phyloP scores from a whole-genome alignment of 108 stramenopile genomes.

The Licmophora abbreviata region DNA sequence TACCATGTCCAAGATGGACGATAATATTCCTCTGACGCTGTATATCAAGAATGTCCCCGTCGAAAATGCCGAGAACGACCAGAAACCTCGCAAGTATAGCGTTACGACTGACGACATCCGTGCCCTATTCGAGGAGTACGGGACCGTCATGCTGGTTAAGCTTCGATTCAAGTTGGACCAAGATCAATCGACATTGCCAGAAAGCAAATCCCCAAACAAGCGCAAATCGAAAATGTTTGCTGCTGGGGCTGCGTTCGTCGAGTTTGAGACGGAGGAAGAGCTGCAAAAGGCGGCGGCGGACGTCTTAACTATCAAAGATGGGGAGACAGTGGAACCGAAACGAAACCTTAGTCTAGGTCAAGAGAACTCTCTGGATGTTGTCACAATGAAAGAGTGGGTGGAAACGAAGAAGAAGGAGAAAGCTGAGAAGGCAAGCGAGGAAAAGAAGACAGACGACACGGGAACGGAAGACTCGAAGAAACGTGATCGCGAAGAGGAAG shows the following conservation, averaged over 20 bases:
- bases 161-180: constrained; percentile 26
- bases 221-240: constrained; percentile 21
- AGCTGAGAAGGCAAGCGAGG: constrained; percentile 7
- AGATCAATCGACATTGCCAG: background rate
- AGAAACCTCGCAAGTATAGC: constrained; percentile 6
- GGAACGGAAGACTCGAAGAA: constrained; percentile 6
- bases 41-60: constrained; percentile 59
- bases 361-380: constrained; percentile 18
- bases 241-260: constrained; percentile 65
- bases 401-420: constrained; percentile 16
- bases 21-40: constrained; percentile 52
- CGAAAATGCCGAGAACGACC: constrained; percentile 20
- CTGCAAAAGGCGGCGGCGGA: constrained; percentile 75
- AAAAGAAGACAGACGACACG: constrained; percentile 10
- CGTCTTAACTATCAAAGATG: constrained; percentile 30
- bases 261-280: constrained; percentile 69
- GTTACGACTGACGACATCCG: constrained; percentile 64
- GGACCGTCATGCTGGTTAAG: constrained; percentile 60
- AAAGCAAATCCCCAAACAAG: constrained; percentile 6
- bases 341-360: constrained; percentile 25
- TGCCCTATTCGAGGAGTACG: constrained; percentile 57
- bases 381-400: constrained; percentile 28
- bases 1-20: constrained; percentile 62
- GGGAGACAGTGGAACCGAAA: constrained; percentile 28
- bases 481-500: constrained; percentile 12